These are phyloP conservation scores for Paxillus rubicundulus DNA, from an alignment of 768 basidiomycete genomes.

Conservation along the genomic window DNA sequence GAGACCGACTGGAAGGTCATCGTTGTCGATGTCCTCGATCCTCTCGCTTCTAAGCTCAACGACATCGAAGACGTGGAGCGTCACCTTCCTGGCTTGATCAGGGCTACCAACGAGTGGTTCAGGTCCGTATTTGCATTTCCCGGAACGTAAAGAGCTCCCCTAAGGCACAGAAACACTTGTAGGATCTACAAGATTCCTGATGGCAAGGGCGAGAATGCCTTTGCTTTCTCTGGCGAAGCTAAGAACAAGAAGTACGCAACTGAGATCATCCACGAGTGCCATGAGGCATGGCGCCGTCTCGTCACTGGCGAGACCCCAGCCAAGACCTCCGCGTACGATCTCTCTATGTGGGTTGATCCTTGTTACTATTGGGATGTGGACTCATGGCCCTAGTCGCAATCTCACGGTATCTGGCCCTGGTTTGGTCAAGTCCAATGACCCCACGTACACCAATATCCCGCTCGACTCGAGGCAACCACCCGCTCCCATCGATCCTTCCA, in stretches of 20 bases:
- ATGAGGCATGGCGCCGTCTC: conserved; percentile 97
- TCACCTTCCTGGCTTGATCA: conserved; percentile 93
- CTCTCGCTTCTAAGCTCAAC: conserved; percentile 93
- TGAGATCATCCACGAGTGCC: conserved; percentile 98
- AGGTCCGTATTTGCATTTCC: conserved; percentile 44
- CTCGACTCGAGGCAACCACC: conserved; percentile 79
- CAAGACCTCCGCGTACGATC: conserved; percentile 67
- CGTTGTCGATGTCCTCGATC: conserved; percentile 94
- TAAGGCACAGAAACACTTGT: conserved; percentile 5
- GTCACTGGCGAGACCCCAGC: conserved; percentile 75
- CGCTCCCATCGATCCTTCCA: conserved; percentile 86
- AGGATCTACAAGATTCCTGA: conserved; percentile 97
- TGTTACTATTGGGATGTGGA: neutral
- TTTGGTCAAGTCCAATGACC: conserved; percentile 59
- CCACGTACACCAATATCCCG: conserved; percentile 63
- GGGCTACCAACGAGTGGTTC: conserved; percentile 99
- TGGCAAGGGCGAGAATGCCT: conserved; percentile 95
- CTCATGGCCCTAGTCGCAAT: conserved; percentile 59
- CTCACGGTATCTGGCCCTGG: conserved; percentile 72
- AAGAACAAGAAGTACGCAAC: conserved; percentile 99
- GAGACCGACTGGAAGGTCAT: conserved; percentile 99
- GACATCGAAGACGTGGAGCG: conserved; percentile 99
- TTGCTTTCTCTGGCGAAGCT: conserved; percentile 99
- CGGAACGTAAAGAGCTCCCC: neutral
- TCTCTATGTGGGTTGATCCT: conserved; percentile 71